Percentiles rank a stretch among this genome's conserved stretches.
Conservation (phyloP, 1,284 basidiomycete species). For the Ustilago sp. region DNA sequence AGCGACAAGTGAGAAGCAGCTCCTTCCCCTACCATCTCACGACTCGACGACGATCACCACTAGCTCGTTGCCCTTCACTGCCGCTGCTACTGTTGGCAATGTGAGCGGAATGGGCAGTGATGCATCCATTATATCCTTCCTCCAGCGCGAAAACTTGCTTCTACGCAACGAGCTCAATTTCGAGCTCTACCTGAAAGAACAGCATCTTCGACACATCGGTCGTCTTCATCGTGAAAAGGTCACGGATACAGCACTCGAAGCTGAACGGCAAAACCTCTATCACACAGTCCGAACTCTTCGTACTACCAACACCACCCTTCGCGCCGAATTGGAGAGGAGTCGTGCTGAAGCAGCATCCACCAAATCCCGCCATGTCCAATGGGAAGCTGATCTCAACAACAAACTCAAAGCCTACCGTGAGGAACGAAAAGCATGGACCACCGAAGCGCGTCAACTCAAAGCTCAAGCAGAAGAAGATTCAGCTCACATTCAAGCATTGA, state of each 20-base stretch:
- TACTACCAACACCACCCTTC: slow-evolving; percentile 37
- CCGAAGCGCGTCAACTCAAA: slow-evolving; percentile 54
- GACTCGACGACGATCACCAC: neutral
- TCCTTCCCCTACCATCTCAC: slow-evolving; percentile 10
- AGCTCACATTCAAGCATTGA: slow-evolving; percentile 32
- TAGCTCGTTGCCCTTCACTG: neutral
- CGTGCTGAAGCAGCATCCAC: slow-evolving; percentile 54
- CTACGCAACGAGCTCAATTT: slow-evolving; percentile 66
- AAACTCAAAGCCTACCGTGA: slow-evolving; percentile 65
- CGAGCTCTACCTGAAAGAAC: slow-evolving; percentile 69
- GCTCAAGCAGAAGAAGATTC: slow-evolving; percentile 51
- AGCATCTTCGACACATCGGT: slow-evolving; percentile 69
- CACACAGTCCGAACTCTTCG: slow-evolving; percentile 57
- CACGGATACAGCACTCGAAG: slow-evolving; percentile 62
- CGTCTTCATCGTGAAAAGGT: slow-evolving; percentile 67
- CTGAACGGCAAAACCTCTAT: slow-evolving; percentile 67
- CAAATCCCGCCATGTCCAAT: slow-evolving; percentile 58
- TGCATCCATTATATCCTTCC: slow-evolving; percentile 29
- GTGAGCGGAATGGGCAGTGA: slow-evolving; percentile 19
- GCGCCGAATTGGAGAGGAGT: slow-evolving; percentile 48
- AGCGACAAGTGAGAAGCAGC: slow-evolving; percentile 14
- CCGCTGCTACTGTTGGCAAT: neutral
- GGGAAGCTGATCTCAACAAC: slow-evolving; percentile 65
- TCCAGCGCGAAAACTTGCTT: slow-evolving; percentile 61
- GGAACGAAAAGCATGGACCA: slow-evolving; percentile 61